Base-by-base conservation (phyloP, 768 basidiomycete species). In the Tylopilus rubrobrunneus region DNA sequence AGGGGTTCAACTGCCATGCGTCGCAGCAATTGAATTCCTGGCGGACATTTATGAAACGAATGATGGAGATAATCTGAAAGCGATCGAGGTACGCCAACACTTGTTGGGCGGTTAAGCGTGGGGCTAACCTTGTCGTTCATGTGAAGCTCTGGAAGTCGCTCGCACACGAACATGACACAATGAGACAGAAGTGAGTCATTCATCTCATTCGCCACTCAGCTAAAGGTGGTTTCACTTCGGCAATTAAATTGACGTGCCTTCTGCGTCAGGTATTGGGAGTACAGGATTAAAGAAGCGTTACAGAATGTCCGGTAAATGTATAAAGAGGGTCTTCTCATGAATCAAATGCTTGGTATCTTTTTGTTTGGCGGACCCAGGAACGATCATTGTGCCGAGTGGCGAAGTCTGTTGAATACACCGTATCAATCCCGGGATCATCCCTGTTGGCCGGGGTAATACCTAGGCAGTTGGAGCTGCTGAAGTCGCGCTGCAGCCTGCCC, bases 1-100 rank as follows among this genome's bases (percentile, higher is more conserved):
- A 45, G 76, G 74, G 29, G 87, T 92, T 5, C 77, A 88, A 39
- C 72, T 96, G 8, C 93, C 94, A 3, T 87, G 88, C 52, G 74
- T 80, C 6, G 76, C 84, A 21, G 94, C 94, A 9, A 74, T 95
- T 45, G 93, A 96, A 67, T 92, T 94, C 68, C 59, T 92, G 56
- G 93, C 92, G 1, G 91, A 95, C 63, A 76, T 85, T 2, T 77
- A 83, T 61, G 86, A 87, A 71, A 76, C 36, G 34, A 76, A 77
- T 49, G 83, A 79, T n/a, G 75, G 76, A 28, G 75, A 77, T 11
- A 71, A 70, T 39, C 62, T 78, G 51, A 77, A 75, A 62, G 84
- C 82, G 3, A 71, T 72, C 11, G 74, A 80, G 74, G 82, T 86
- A 56, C 52, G 25, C 25, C 25, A 25, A 25, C 25, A 25, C 25